Percentiles rank a stretch among this genome's conserved stretches.
These are phyloP conservation scores for Coniochaeta hoffmannii DNA, from an alignment of 2,329 filamentous ascomycete species.

Conservation along the genomic window DNA sequence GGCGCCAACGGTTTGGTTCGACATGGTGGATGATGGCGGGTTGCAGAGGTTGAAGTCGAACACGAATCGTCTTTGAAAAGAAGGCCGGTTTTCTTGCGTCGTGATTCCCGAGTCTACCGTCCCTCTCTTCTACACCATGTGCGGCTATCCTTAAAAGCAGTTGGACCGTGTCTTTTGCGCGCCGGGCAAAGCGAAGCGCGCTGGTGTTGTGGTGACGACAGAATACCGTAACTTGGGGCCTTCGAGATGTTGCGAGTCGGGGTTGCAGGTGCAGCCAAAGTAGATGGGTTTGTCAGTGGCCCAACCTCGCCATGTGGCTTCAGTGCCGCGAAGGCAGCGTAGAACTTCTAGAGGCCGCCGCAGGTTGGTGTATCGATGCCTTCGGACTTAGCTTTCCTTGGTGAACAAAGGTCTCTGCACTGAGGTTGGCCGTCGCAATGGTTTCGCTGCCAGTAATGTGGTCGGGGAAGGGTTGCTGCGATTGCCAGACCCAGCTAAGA, in stretches of 20 bases:
- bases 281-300: neutral
- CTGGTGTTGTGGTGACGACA: neutral
- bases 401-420: neutral
- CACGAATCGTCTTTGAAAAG: too few relatives aligned
- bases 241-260: neutral
- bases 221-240: too few relatives aligned
- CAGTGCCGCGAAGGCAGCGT: constrained; percentile 5
- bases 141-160: too few relatives aligned
- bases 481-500: neutral
- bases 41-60: too few relatives aligned
- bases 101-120: too few relatives aligned
- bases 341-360: neutral
- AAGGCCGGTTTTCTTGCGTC: too few relatives aligned
- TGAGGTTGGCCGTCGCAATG: neutral
- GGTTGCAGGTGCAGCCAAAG: neutral
- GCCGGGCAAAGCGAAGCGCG: too few relatives aligned
- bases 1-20: constrained; percentile 56
- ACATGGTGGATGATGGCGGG: constrained; percentile 38
- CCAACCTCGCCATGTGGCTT: constrained; percentile 8
- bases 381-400: neutral
- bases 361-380: neutral
- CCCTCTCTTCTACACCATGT: too few relatives aligned
- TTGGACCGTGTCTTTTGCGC: too few relatives aligned
- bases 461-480: neutral
- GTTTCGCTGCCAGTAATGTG: neutral